Percentiles rank a stretch among this genome's conserved stretches.
phyloP scores from a whole-genome alignment of 768 basidiomycete species.

The Pholiota conissans region DNA sequence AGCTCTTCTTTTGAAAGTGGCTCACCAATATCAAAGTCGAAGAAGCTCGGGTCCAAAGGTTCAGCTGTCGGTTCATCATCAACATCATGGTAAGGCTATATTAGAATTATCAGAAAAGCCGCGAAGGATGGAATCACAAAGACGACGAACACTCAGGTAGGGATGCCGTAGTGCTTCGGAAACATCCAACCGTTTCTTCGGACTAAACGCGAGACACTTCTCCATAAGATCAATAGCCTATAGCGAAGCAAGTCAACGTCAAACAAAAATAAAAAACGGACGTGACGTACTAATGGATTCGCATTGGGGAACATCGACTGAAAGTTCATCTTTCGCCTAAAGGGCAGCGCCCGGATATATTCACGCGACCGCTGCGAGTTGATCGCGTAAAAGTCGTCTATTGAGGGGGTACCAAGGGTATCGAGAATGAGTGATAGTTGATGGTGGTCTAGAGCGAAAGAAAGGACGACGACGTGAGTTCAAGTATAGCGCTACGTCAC shows the following conservation, averaged over 20 bases:
- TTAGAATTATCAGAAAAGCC: background rate
- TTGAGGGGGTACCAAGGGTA: slow-evolving; percentile 86
- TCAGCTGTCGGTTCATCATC: slow-evolving; percentile 86
- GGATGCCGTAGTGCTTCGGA: slow-evolving; percentile 88
- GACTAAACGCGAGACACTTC: slow-evolving; percentile 81
- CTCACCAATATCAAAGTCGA: slow-evolving; percentile 78
- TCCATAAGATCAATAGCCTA: slow-evolving; percentile 79
- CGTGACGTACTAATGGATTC: slow-evolving; percentile 53
- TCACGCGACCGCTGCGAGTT: slow-evolving; percentile 77
- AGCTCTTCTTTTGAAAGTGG: slow-evolving; percentile 65
- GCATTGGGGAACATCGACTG: slow-evolving; percentile 71
- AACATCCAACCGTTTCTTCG: slow-evolving; percentile 85
- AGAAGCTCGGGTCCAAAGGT: slow-evolving; percentile 74
- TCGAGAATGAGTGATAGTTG: slow-evolving; percentile 92
- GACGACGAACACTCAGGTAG: slow-evolving; percentile 67
- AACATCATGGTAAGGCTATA: slow-evolving; percentile 84
- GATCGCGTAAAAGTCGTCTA: slow-evolving; percentile 96
- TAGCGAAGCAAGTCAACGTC: background rate
- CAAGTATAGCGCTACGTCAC: background rate
- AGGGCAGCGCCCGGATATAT: slow-evolving; percentile 86
- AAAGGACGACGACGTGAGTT: slow-evolving; percentile 8
- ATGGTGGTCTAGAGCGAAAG: slow-evolving; percentile 69
- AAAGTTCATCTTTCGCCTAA: slow-evolving; percentile 79
- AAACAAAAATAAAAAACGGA: slow-evolving; percentile 1
- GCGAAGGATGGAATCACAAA: slow-evolving; percentile 5